A percentile compares a stretch with the other conserved stretches of the same genome.
phyloP scores from a whole-genome alignment of 2,329 filamentous ascomycete species.

The Colletotrichum agaves region DNA sequence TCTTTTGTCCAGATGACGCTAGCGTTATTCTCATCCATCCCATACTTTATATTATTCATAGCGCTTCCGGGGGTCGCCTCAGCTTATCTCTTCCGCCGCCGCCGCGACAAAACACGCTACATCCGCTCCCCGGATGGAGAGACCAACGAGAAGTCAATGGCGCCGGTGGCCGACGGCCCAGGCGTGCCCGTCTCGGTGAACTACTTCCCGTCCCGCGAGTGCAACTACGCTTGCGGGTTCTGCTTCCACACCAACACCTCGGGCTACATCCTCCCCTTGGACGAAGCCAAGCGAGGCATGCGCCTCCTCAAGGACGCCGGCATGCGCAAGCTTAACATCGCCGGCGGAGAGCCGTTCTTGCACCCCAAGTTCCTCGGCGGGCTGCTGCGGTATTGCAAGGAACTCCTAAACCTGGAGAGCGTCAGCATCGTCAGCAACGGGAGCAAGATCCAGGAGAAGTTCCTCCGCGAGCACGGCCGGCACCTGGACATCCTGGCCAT shows the following conservation, averaged over 20 bases:
- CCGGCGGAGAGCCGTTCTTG: conserved; percentile 65
- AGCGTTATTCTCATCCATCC: background rate
- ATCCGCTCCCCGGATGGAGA: background rate
- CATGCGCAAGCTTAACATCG: conserved; percentile 67
- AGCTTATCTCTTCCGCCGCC: background rate
- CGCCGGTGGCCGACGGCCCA: background rate
- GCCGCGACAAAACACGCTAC: background rate
- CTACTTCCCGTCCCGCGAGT: conserved; percentile 36
- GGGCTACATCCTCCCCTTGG: conserved; percentile 53
- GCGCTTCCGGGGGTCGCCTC: background rate
- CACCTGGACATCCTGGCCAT: conserved; percentile 66
- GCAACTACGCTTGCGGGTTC: conserved; percentile 55
- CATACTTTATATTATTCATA: background rate
- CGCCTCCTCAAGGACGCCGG: conserved; percentile 58
- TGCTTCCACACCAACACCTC: conserved; percentile 67
- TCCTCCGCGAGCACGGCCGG: conserved; percentile 52
- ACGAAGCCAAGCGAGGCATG: conserved; percentile 57
- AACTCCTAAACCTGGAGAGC: conserved; percentile 58
- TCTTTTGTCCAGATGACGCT: background rate
- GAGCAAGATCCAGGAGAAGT: conserved; percentile 55
- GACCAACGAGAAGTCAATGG: background rate
- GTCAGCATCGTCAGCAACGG: conserved; percentile 66
- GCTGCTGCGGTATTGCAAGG: conserved; percentile 59
- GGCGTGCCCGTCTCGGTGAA: conserved; percentile 36
- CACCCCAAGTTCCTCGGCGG: conserved; percentile 55